These are phyloP conservation scores for Aspergillus novofumigatus DNA, from an alignment of 2,329 filamentous ascomycete genomes.

Conservation along the genomic window DNA sequence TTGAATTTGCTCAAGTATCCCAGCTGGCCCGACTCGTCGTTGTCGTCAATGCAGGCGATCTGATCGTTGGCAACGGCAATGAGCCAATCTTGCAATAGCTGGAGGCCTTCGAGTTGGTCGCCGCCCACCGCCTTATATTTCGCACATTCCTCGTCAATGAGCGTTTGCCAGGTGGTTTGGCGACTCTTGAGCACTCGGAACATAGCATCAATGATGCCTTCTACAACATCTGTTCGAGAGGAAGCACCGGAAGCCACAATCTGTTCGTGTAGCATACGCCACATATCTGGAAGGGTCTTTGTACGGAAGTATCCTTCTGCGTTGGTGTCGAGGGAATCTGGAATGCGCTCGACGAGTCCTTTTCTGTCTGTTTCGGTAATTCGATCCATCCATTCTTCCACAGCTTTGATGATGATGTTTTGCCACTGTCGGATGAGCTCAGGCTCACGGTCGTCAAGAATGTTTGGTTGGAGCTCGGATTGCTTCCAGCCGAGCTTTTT, in stretches of 20 bases:
- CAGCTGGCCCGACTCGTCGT: slow-evolving; percentile 66
- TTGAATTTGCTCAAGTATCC: slow-evolving; percentile 86
- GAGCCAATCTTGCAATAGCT: slow-evolving; percentile 80
- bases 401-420: slow-evolving; percentile 87
- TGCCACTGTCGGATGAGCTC: slow-evolving; percentile 93
- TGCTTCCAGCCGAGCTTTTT: slow-evolving; percentile 75
- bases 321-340: slow-evolving; percentile 79
- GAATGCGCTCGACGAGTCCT: slow-evolving; percentile 72
- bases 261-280: slow-evolving; percentile 96
- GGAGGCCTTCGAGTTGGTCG: slow-evolving; percentile 62
- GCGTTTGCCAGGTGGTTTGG: slow-evolving; percentile 79
- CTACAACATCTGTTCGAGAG: slow-evolving; percentile 81
- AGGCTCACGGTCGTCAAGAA: slow-evolving; percentile 83
- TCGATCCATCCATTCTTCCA: slow-evolving; percentile 96
- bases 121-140: slow-evolving; percentile 59
- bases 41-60: slow-evolving; percentile 95
- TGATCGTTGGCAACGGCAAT: slow-evolving; percentile 97
- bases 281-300: slow-evolving; percentile 87
- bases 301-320: slow-evolving; percentile 89
- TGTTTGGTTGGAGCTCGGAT: slow-evolving; percentile 74
- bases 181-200: slow-evolving; percentile 78
- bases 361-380: slow-evolving; percentile 80
- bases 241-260: slow-evolving; percentile 80
- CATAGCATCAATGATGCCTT: slow-evolving; percentile 95
- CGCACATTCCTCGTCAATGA: slow-evolving; percentile 79